Conservation (phyloP, 2,329 filamentous ascomycete species). For the Mycosphaerella sp. region DNA sequence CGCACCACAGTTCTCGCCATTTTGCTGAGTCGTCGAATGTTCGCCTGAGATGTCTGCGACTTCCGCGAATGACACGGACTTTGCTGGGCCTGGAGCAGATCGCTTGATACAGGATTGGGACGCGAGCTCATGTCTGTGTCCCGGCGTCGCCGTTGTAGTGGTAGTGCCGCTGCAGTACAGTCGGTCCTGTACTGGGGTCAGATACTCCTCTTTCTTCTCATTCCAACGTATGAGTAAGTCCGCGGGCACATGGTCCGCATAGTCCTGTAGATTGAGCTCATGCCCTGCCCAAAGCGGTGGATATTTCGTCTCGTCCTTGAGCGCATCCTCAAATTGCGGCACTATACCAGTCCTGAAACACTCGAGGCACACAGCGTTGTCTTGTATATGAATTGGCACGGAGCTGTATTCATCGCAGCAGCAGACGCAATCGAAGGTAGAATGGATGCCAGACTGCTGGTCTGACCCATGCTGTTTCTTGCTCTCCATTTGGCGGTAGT, state of each 20-base stretch:
- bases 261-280: neutral
- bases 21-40: neutral
- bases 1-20: neutral
- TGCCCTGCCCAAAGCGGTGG: neutral
- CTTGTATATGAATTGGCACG: neutral
- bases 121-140: neutral
- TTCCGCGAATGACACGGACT: neutral
- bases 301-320: slow-evolving; percentile 4
- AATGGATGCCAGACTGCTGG: neutral
- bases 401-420: slow-evolving; percentile 1
- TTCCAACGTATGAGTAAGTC: neutral
- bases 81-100: neutral
- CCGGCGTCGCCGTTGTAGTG: neutral
- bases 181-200: neutral
- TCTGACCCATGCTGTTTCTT: neutral
- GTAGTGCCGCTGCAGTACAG: slow-evolving; percentile 2
- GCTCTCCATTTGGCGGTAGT: neutral
- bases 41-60: neutral
- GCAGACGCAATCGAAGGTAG: neutral
- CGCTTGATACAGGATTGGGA: neutral
- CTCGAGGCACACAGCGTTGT: neutral
- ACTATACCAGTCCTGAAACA: slow-evolving; percentile 6
- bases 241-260: neutral
- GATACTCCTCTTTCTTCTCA: neutral
- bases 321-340: slow-evolving; percentile 3